Base-by-base conservation (phyloP, 768 basidiomycete species). In the Leccinum rimulosum region DNA sequence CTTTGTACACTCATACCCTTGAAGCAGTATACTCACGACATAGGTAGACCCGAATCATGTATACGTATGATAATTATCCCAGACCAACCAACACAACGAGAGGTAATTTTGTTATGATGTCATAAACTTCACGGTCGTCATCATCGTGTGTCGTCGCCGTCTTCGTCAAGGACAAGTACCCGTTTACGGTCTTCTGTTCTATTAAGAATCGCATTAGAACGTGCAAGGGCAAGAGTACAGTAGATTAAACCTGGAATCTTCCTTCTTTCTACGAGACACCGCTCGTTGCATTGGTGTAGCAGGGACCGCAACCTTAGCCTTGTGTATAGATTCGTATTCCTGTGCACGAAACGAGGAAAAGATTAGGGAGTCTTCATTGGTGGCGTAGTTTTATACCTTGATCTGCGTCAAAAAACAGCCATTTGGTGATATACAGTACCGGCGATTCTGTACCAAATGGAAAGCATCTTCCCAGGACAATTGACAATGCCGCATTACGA, bases 261-360 rank as follows among this genome's bases (percentile, higher is more conserved):
- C 83, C 38, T 91, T 80, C 70, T 93, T 93, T 65, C 91, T 82
- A 57, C 83, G 76, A 11, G 80, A 72, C 2, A 79, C 79, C 9
- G 77, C 69, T 54, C 80, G 77, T 55, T 80, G 77, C 53, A 69
- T 65, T 3, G 71, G 68, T 33, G 73, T 75, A 14, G 70, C 62
- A 1, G 86, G 85, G 33, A 93, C 80, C 0, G 90, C 89, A 25
- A 84, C 77, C 56, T 78, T 84, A 10, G 94, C 94, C 66, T 84
- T 86, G 70, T 95, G 92, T 68, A 96, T 96, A 4, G 93, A 90
- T 73, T 95, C 92, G 63, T 95, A 96, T 77, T 95, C 94, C 93
- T 95, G 48, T 45, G 22, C 11, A 45, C 7, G 22, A 49, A 53
- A 54, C 30, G 50, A 50, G 52, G 30, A 59, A 15, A 53, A 35